Evolutionary conservation across 2,329 filamentous ascomycete genomes (phyloP).

Genomic region (Sclerotinia sclerotiorum): DNA sequence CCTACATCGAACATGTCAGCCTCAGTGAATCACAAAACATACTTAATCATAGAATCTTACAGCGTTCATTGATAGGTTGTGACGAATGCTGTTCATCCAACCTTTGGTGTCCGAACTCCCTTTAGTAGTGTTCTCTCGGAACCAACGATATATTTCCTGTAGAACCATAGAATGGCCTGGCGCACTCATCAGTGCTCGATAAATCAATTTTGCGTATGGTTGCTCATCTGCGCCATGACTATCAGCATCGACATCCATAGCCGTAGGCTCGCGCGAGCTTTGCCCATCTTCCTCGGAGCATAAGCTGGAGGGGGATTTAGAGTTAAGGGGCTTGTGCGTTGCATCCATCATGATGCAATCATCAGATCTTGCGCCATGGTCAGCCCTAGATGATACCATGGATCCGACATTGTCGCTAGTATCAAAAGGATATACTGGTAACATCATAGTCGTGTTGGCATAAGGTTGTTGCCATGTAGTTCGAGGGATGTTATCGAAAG

Average conservation of each 20-base stretch:
- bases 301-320: conserved; percentile 29
- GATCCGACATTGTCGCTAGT: conserved; percentile 24
- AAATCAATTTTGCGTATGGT: conserved; percentile 83
- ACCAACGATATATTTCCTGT: conserved; percentile 89
- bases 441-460: conserved; percentile 25
- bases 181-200: conserved; percentile 68
- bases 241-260: conserved; percentile 36
- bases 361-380: conserved; percentile 9
- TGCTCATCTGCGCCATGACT: conserved; percentile 46
- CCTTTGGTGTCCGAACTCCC: conserved; percentile 62
- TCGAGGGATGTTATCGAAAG: conserved; percentile 29
- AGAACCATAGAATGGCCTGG: conserved; percentile 71
- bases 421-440: conserved; percentile 29
- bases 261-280: conserved; percentile 35
- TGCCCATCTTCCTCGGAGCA: conserved; percentile 36
- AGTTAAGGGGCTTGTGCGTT: conserved; percentile 23
- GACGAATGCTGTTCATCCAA: conserved; percentile 94
- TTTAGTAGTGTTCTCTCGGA: conserved; percentile 77
- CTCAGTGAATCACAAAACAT: conserved; percentile 40
- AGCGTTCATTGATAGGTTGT: conserved; percentile 94
- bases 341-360: conserved; percentile 19
- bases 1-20: conserved; percentile 42
- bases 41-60: conserved; percentile 54
- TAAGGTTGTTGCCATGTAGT: conserved; percentile 27
- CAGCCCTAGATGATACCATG: conserved; percentile 1